Conservation (phyloP, 352 stramenopile genomes). For the Pythium vanterpoolii region DNA sequence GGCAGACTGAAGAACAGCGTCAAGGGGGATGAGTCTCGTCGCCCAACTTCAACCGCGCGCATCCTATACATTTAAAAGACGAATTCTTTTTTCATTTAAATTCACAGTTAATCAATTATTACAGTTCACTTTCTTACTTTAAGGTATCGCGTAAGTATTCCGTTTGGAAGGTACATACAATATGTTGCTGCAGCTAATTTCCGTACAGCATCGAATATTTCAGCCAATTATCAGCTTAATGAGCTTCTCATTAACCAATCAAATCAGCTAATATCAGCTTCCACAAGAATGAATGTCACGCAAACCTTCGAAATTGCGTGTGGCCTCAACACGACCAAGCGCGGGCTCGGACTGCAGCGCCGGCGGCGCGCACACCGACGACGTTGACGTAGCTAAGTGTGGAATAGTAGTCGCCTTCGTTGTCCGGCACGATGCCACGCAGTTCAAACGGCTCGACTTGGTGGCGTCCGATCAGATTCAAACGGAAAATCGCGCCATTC, state of each 20-base stretch:
- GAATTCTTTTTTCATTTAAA: no score
- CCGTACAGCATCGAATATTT: no score
- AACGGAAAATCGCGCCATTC: conserved; percentile 43
- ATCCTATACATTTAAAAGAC: no score
- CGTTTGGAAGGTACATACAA: no score
- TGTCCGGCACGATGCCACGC: not conserved
- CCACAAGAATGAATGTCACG: conserved; percentile 1
- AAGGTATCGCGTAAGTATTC: no score
- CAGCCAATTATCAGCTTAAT: conserved; percentile 5
- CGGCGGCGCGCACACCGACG: no score
- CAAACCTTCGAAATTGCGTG: not conserved
- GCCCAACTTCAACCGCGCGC: not conserved
- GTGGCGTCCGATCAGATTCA: conserved; percentile 64
- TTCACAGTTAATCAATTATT: no score
- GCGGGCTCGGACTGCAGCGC: no score
- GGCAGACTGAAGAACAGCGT: not conserved
- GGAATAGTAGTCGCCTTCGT: not conserved
- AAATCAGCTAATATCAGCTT: not conserved
- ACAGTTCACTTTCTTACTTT: no score
- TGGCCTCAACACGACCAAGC: no score
- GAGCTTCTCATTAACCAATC: not conserved
- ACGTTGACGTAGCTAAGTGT: conserved; percentile 68
- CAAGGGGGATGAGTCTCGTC: not conserved
- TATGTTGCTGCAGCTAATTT: not conserved
- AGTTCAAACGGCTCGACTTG: conserved; percentile 75